Base-by-base conservation (phyloP, 306 rosid species). In the Abrus pulchellus region DNA sequence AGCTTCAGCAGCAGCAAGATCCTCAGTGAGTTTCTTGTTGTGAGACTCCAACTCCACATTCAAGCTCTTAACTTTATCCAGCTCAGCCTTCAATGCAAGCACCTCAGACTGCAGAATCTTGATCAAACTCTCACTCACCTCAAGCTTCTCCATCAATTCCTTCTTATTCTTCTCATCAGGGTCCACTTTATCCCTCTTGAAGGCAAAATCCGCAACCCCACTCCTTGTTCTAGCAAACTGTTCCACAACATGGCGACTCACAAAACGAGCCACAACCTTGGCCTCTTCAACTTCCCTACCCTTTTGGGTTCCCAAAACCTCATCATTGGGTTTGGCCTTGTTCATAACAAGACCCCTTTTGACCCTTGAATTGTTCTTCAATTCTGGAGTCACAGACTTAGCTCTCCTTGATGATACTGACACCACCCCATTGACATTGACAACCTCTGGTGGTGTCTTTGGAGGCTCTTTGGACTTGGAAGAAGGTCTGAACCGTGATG, bases 1-100 rank as follows among this genome's bases (percentile, higher is more conserved):
- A 45, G 88, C 87, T 76, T 91, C 88, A 36, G 93, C 90, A 50
- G 90, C 89, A 59, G 88, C 90, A 30, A 93, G 91, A 69, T 89
- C 82, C 40, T 80, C 54, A 12, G 54, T 28, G 40, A 93, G 93
- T 83, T 82, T 88, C 40, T 71, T 76, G 75, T 90, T 93, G 57
- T 80, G 86, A 43, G 87, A 80, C 76, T 88, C 92, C 74, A 93
- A 79, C 82, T 89, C 92, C 65, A 87, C 14, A 45, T 93, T 91
- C 74, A 85, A 82, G 70, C 83, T 79, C 65, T 80, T 88, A 75
- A 88, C 85, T 75, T 76, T 83, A 14, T 75, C 91, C 90, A 93
- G 83, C 63, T 90, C 97, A 8, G 84, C 89, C 82, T 90, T 90
- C 90, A 93, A 83, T 10, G 61, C 89, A 53, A 70, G 47, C 49